Base-by-base conservation (phyloP, 371 early-diverging fungal genomes). In the Circinella umbellata region DNA sequence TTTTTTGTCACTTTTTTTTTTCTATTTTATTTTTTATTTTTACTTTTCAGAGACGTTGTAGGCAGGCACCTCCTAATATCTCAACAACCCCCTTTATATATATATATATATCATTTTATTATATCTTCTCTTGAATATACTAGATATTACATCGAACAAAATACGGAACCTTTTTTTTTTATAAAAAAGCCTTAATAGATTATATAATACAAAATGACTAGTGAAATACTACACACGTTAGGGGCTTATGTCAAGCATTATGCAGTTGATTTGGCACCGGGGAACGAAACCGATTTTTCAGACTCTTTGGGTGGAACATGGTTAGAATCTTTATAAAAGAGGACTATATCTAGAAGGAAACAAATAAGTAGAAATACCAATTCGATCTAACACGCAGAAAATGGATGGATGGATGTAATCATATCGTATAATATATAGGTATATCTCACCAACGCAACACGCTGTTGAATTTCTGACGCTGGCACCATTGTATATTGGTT, bases 381-480 rank as follows among this genome's bases (percentile, higher is more conserved):
- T 37, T 15, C 57, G 85, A 51, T 51, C n/a, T 15, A 51, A 51
- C 15, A 5, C 15, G 17, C 14, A 27, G 27, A 27, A 27, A 27
- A 27, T 27, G 27, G 27, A 27, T 27, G 27, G 27, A 27, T 27
- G 27, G 27, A 27, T 27, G 27, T 27, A 27, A 27, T 27, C 27
- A 27, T 27, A 27, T 27, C 27, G 27, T 14, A 17, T 51, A 1
- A 51, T 51, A 27, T n/a, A 17, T 51, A 51, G 88, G 88, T 87
- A 82, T 65, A 75, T 88, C 15, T 82, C 86, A 37, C 88, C 88
- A 27, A 73, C 77, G 49, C 84, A 84, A 34, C 89, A 88, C 60
- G 85, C 76, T 3, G 66, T 85, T 39, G 89, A 88, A 61, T 83
- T 88, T 57, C 38, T 86, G 18, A 76, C 77, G 34, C 71, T 80